Evolutionary conservation across 257 asterid species (phyloP), one percentile per base, ranked within the genome.

Genomic region (Capsicum baccatum): DNA sequence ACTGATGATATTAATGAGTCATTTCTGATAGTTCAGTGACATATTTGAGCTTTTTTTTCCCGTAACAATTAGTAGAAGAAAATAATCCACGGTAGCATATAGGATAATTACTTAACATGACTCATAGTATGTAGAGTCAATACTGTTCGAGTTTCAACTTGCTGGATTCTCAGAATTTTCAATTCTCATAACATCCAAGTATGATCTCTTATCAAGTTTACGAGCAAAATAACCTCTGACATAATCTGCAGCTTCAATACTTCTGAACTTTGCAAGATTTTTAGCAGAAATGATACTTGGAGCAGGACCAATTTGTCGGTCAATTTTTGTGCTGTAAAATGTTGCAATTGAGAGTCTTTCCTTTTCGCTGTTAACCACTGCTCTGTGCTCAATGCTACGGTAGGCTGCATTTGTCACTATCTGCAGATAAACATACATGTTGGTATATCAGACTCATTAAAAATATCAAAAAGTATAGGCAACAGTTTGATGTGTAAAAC

Each of bases 381-480:
- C 92, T 83, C 88, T 87, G 84, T 91, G 94, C 88, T 91, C 93
- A 2, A 85, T 63, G 90, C 94, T 91, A 56, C 84, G 86, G 59
- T 91, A 91, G 21, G 79, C n/a, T 13, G 93, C 94, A 48, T 91
- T 90, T 0, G 89, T 89, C 81, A 85, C 79, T 64, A 91, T 86
- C 94, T 90, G 85, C 44, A 26, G 37, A 64, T 56, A 1, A n/a
- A 54, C 26, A 21, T 16, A 26, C 58, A 9, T 39, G 44, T 39
- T 39, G 1, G 0, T 62, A 10, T 9, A 62, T 14, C 2, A 56
- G n/a, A 55, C 17, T 55, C 15, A 0, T 10, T 55, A 13, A 13
- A 55, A 39, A 39, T 39, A 39, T 39, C 44, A 39, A 39, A 39
- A 39, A 39, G 44, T 39, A 39, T 39, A 39, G 44, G 5, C 44